Conservation (phyloP, 305 asterid genomes). For the Solanum hybrid region DNA sequence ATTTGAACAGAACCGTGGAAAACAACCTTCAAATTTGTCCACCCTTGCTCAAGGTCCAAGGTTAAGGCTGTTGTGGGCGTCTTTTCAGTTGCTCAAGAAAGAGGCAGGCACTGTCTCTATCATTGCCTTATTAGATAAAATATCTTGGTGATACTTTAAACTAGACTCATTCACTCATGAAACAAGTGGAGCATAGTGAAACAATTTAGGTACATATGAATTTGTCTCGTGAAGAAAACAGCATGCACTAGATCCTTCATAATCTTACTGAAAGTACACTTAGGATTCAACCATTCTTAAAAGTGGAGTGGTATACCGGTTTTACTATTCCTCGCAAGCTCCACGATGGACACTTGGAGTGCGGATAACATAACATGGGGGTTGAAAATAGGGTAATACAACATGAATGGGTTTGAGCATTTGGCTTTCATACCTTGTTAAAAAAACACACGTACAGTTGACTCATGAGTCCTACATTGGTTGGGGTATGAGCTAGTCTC, state of each 20-base stretch:
- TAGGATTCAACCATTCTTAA: neutral
- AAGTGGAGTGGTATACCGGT: neutral
- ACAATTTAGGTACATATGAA: neutral
- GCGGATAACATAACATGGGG: neutral
- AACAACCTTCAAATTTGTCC: constrained; percentile 56
- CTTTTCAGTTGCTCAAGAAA: constrained; percentile 73
- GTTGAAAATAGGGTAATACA: neutral
- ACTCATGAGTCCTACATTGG: neutral
- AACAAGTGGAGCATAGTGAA: neutral
- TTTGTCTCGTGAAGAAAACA: neutral
- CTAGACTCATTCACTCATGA: neutral
- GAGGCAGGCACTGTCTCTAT: constrained; percentile 63
- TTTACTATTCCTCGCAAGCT: neutral
- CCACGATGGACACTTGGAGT: neutral
- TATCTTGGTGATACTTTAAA: neutral
- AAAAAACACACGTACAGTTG: neutral
- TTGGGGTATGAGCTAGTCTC: neutral
- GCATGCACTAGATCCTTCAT: neutral
- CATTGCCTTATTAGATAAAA: constrained; percentile 12
- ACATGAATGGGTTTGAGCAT: neutral
- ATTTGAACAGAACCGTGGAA: constrained; percentile 32
- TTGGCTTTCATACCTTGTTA: neutral
- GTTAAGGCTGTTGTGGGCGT: constrained; percentile 75
- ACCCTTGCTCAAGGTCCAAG: constrained; percentile 82
- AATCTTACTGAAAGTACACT: neutral